phyloP scores from a whole-genome alignment of 129 eudicot genomes.

The Tanacetum coccineum region DNA sequence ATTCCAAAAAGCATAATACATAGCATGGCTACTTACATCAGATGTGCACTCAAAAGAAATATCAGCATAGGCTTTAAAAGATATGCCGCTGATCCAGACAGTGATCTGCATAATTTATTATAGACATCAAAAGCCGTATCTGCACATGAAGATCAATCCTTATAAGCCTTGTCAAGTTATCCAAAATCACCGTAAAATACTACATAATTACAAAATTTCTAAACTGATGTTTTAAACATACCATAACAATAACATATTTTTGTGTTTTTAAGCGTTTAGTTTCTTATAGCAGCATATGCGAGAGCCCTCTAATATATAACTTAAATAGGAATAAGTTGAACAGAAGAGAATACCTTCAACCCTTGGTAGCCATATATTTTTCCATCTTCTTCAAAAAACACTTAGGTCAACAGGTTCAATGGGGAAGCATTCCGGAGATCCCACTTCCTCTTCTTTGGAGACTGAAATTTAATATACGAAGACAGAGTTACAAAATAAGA shows the following conservation, averaged over 20 bases:
- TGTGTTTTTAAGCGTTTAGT: no score
- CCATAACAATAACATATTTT: no score
- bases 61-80: conserved; percentile 87
- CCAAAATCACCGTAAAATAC: no score
- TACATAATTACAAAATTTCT: no score
- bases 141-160: conserved; percentile 8
- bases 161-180: no score
- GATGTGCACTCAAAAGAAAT: conserved; percentile 69
- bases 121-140: background rate
- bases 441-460: conserved; percentile 76
- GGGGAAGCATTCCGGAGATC: conserved; percentile 53
- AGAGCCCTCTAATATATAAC: background rate
- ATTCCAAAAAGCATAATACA: background rate
- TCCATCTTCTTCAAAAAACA: conserved; percentile 82
- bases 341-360: conserved; percentile 47
- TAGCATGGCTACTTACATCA: conserved; percentile 71
- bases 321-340: background rate
- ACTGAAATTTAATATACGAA: conserved; percentile 28
- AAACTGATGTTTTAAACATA: no score
- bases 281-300: no score
- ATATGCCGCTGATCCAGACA: conserved; percentile 79
- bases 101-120: conserved; percentile 55
- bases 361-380: conserved; percentile 87
- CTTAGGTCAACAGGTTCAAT: conserved; percentile 74
- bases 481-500: no score